Conservation (phyloP, 2,329 filamentous ascomycete genomes). For the Sclerotinia spermophila region DNA sequence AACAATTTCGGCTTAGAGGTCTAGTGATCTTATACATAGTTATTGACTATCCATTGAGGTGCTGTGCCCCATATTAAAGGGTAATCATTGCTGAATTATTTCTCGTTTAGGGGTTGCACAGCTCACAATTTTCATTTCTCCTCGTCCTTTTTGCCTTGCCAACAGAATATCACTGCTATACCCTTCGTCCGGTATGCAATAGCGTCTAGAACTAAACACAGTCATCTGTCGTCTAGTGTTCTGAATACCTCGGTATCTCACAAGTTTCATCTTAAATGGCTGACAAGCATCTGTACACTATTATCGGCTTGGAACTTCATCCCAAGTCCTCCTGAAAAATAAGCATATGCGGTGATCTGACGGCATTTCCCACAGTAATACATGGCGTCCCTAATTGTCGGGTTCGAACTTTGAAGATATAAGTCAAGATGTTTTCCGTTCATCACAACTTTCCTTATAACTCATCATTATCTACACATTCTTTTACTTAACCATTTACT, state of each 20-base stretch:
- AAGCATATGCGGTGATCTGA: neutral
- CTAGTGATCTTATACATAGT: neutral
- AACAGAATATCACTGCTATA: neutral
- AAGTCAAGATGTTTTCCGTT: neutral
- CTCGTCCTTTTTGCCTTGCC: neutral
- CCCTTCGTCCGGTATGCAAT: neutral
- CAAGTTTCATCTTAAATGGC: neutral
- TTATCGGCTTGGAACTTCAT: constrained; percentile 5
- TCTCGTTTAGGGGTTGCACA: neutral
- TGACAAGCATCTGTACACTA: neutral
- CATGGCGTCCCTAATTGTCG: neutral
- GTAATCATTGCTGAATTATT: neutral
- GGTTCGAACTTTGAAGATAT: neutral
- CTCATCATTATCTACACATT: neutral
- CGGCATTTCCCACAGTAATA: neutral
- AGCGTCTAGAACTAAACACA: neutral
- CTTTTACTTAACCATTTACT: neutral
- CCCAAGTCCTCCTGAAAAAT: neutral
- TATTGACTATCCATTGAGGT: neutral
- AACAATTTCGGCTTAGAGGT: neutral
- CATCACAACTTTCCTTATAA: neutral
- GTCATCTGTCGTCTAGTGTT: neutral
- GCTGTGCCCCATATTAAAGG: neutral
- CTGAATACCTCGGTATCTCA: neutral
- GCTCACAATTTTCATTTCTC: neutral